Conservation (phyloP, 257 asterid species). For the Coffea canephora region DNA sequence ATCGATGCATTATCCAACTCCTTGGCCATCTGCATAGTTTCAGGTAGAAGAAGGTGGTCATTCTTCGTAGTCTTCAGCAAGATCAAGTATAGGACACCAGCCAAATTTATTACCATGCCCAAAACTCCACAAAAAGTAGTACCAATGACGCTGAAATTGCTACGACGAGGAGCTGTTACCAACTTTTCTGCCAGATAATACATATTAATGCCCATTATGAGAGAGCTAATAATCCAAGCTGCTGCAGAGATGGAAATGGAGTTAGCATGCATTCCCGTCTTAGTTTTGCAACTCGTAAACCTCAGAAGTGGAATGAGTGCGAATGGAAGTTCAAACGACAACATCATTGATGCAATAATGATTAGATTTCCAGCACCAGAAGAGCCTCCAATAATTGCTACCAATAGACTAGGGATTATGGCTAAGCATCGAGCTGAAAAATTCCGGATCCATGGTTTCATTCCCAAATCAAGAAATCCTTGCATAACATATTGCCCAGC, state of each 20-base stretch:
- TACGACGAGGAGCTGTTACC: conserved; percentile 49
- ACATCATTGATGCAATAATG: conserved; percentile 83
- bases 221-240: conserved; percentile 79
- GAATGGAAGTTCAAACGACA: conserved; percentile 93
- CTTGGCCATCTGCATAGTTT: conserved; percentile 33
- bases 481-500: conserved; percentile 98
- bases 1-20: conserved; percentile 14
- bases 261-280: conserved; percentile 82
- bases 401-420: conserved; percentile 85
- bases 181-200: conserved; percentile 70
- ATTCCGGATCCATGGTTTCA: conserved; percentile 92
- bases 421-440: conserved; percentile 82
- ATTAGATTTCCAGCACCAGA: conserved; percentile 88
- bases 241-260: conserved; percentile 60
- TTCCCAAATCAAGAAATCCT: conserved; percentile 90
- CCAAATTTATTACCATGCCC: conserved; percentile 62
- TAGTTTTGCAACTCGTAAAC: conserved; percentile 89
- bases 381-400: conserved; percentile 80
- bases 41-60: conserved; percentile 50
- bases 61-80: conserved; percentile 61
- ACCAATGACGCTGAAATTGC: conserved; percentile 37
- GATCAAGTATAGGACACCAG: conserved; percentile 61
- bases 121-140: conserved; percentile 55
- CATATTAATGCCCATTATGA: conserved; percentile 82
- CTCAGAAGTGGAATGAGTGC: conserved; percentile 93